These are phyloP conservation scores for Nitzschia sp. DNA, from an alignment of 108 stramenopile genomes.

Conservation along the genomic window DNA sequence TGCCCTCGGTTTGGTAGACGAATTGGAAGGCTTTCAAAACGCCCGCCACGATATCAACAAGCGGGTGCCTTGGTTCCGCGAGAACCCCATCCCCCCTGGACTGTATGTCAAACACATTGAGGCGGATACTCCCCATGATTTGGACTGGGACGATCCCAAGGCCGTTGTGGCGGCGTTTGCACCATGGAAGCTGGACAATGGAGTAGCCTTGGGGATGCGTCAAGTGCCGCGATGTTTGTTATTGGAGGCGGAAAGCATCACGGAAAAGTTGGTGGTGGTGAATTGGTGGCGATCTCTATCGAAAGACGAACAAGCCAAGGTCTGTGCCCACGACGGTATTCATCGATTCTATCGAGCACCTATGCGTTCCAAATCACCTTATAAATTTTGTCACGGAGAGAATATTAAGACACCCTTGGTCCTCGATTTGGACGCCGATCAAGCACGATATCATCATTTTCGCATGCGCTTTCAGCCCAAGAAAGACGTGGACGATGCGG, in stretches of 20 bases:
- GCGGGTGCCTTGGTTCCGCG: constrained; percentile 6
- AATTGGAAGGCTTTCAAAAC: background rate
- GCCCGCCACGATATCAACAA: background rate
- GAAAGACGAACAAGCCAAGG: background rate
- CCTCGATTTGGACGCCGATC: background rate
- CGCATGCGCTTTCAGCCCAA: too few species aligned
- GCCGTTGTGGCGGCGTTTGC: background rate
- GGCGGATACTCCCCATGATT: background rate
- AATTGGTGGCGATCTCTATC: constrained; percentile 22
- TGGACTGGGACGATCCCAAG: constrained; percentile 15
- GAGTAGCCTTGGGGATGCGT: background rate
- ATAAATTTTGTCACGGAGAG: constrained; percentile 4
- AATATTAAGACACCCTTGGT: background rate
- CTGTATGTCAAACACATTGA: constrained; percentile 1
- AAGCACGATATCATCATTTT: too few species aligned
- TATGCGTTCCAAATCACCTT: constrained; percentile 16
- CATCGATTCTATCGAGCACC: constrained; percentile 20
- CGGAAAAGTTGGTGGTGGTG: constrained; percentile 7
- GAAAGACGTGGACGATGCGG: too few species aligned
- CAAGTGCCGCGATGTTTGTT: constrained; percentile 18
- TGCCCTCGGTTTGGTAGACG: background rate
- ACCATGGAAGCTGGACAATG: constrained; percentile 1
- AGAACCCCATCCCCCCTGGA: background rate
- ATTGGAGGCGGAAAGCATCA: constrained; percentile 3
- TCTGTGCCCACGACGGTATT: background rate